Evolutionary conservation across 768 basidiomycete species (phyloP).

Genomic region (Hericium erinaceus): DNA sequence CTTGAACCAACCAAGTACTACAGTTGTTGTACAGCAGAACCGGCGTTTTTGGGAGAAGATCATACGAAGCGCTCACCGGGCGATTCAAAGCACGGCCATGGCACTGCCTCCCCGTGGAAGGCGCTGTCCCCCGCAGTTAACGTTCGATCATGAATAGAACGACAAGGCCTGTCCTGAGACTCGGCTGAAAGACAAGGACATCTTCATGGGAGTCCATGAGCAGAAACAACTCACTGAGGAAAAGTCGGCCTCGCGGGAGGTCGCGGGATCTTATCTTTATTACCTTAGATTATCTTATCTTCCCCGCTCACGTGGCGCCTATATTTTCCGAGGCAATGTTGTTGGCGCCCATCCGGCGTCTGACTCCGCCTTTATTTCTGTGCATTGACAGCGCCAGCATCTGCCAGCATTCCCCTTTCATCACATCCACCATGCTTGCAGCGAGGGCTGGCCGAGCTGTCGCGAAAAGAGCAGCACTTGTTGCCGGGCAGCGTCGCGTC

Average conservation of each 20-base stretch:
- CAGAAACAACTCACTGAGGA: too few relatives aligned
- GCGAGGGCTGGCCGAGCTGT: conserved; percentile 18
- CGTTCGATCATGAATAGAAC: too few relatives aligned
- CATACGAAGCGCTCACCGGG: too few relatives aligned
- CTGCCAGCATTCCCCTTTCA: neutral
- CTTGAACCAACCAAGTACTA: too few relatives aligned
- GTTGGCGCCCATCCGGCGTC: neutral
- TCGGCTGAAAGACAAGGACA: too few relatives aligned
- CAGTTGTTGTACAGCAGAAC: too few relatives aligned
- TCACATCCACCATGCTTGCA: conserved; percentile 22
- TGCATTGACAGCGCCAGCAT: neutral
- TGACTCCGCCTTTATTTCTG: neutral
- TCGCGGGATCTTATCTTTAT: neutral
- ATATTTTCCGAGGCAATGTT: neutral
- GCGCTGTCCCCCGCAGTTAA: too few relatives aligned
- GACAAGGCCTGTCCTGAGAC: too few relatives aligned
- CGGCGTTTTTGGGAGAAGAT: too few relatives aligned
- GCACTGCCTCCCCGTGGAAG: too few relatives aligned
- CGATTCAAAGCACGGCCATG: too few relatives aligned
- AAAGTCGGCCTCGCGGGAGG: neutral
- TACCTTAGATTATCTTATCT: neutral
- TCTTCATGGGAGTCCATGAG: too few relatives aligned
- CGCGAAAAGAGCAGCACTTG: conserved; percentile 37
- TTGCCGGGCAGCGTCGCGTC: conserved; percentile 34
- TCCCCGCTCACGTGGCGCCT: neutral